Percentiles rank a stretch among this genome's conserved stretches.
Conservation (phyloP, 441 rosid genomes). For the Gossypium lobatum region DNA sequence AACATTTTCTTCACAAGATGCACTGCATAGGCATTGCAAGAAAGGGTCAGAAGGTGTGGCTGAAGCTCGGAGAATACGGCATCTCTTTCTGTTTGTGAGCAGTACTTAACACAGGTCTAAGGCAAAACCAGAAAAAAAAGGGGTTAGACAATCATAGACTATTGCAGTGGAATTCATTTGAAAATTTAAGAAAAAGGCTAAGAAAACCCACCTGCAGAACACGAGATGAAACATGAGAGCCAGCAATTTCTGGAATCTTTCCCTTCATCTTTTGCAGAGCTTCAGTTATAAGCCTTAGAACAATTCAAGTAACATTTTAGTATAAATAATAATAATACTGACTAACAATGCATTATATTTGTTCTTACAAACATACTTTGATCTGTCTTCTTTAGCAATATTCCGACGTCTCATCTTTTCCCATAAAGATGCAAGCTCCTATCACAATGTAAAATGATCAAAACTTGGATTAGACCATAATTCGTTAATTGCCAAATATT, state of each 20-base stretch:
- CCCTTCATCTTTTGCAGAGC: conserved; percentile 83
- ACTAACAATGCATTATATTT: background rate
- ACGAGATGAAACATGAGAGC: conserved; percentile 82
- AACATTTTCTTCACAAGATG: conserved; percentile 79
- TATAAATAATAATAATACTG: background rate
- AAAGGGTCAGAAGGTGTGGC: conserved; percentile 68
- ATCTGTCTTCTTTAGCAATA: conserved; percentile 75
- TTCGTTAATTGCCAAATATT: background rate
- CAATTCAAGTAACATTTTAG: background rate
- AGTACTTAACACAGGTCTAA: conserved; percentile 75
- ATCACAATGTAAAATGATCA: conserved; percentile 4
- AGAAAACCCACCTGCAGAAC: conserved; percentile 68
- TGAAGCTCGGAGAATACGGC: conserved; percentile 64
- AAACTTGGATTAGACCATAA: background rate
- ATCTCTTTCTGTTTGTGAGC: conserved; percentile 73
- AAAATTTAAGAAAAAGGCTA: background rate
- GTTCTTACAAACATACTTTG: conserved; percentile 42
- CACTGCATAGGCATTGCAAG: conserved; percentile 61
- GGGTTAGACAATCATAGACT: background rate
- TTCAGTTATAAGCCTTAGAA: conserved; percentile 56
- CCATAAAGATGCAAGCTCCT: conserved; percentile 92
- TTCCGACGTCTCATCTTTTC: conserved; percentile 90
- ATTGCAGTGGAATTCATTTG: background rate
- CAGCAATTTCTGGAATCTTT: conserved; percentile 81
- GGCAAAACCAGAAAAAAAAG: conserved; percentile 15